These are phyloP conservation scores for Amanita pseudoporphyria DNA, from an alignment of 768 basidiomycete genomes.

Conservation along the genomic window DNA sequence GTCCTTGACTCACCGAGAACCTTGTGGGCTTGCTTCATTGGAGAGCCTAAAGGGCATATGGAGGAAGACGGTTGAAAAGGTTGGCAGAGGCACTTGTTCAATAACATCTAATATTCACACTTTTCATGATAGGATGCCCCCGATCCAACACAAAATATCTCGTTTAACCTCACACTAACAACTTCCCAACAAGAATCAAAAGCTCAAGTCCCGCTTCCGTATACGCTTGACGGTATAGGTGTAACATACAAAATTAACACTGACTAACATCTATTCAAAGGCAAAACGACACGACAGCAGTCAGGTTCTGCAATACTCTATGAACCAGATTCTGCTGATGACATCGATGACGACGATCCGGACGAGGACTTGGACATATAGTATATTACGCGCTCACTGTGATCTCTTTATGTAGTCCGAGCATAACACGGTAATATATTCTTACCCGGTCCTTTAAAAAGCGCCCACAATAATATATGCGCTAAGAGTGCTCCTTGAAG, in stretches of 20 bases:
- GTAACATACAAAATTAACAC: not conserved
- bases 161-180: slow-evolving; percentile 86
- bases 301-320: slow-evolving; percentile 57
- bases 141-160: slow-evolving; percentile 59
- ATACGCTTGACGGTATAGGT: slow-evolving; percentile 68
- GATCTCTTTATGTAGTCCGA: no score
- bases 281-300: slow-evolving; percentile 13
- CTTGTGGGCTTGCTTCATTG: slow-evolving; percentile 42
- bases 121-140: slow-evolving; percentile 22
- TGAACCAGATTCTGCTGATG: slow-evolving; percentile 90
- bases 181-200: slow-evolving; percentile 71
- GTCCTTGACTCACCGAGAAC: slow-evolving; percentile 24
- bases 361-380: slow-evolving; percentile 90
- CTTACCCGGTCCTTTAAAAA: not conserved
- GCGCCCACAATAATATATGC: not conserved
- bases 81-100: slow-evolving; percentile 19
- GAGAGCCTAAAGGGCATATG: slow-evolving; percentile 41
- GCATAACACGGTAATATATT: not conserved
- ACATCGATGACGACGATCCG: slow-evolving; percentile 92
- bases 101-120: not conserved
- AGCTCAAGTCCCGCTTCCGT: slow-evolving; percentile 81
- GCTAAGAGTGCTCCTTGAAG: not conserved
- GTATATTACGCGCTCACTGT: not conserved
- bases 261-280: not conserved
- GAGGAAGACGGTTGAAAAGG: slow-evolving; percentile 23